phyloP scores from a whole-genome alignment of 1,284 basidiomycete genomes.

The Pseudozyma sp. region DNA sequence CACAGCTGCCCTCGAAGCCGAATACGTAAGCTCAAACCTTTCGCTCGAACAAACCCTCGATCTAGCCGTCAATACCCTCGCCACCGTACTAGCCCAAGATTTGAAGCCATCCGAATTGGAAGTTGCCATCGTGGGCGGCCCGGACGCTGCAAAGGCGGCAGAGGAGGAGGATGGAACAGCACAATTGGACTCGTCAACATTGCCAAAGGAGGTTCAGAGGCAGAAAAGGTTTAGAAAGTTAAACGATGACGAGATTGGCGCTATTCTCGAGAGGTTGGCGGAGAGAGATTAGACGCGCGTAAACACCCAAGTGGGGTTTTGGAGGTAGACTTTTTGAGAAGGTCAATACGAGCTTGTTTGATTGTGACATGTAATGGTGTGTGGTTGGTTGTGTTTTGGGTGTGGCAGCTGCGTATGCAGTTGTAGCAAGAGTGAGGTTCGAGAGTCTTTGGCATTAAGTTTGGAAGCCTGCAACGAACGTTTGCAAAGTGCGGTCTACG shows the following conservation, averaged over 20 bases:
- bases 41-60: constrained; percentile 70
- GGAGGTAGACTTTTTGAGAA: too few relatives aligned
- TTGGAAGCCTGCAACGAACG: too few relatives aligned
- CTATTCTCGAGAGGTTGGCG: constrained; percentile 65
- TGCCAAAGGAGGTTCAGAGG: constrained; percentile 40
- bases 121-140: constrained; percentile 71
- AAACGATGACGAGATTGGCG: constrained; percentile 56
- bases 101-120: constrained; percentile 79
- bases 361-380: not conserved
- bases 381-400: not conserved
- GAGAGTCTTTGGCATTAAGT: too few relatives aligned
- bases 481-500: too few relatives aligned
- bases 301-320: not conserved
- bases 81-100: constrained; percentile 91
- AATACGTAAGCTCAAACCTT: constrained; percentile 47
- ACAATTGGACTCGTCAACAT: constrained; percentile 23
- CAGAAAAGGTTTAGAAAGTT: constrained; percentile 64
- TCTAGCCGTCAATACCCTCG: constrained; percentile 94
- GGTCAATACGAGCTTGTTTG: too few relatives aligned
- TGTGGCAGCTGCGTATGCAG: not conserved
- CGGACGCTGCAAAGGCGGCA: constrained; percentile 29
- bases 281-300: constrained; percentile 56
- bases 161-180: constrained; percentile 19
- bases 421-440: too few relatives aligned
- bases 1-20: constrained; percentile 55